Percentiles rank a stretch among this genome's conserved stretches.
phyloP scores from a whole-genome alignment of 768 basidiomycete species.

The Leucosporidium scottii region DNA sequence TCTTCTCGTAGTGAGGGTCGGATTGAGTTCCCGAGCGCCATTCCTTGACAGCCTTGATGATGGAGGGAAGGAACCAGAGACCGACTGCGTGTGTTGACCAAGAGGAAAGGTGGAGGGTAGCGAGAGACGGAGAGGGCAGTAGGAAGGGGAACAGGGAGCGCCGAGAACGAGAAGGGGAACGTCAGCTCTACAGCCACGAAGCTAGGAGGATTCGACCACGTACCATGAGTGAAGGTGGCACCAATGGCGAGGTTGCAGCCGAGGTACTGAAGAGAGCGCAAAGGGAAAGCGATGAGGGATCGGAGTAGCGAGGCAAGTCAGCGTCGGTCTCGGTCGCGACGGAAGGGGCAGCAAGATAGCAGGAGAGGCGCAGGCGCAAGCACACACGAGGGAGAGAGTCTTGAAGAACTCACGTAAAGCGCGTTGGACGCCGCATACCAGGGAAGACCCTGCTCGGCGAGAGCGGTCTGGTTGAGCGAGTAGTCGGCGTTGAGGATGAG shows the following conservation, averaged over 20 bases:
- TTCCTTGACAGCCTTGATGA: slow-evolving; percentile 24
- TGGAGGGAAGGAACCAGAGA: slow-evolving; percentile 26
- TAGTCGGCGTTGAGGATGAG: slow-evolving; percentile 36
- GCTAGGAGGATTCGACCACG: not conserved
- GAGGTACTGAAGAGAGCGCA: not conserved
- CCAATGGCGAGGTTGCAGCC: slow-evolving; percentile 38
- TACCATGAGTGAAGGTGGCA: slow-evolving; percentile 36
- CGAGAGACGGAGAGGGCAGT: no score
- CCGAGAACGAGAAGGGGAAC: no score
- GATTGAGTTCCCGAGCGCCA: slow-evolving; percentile 25
- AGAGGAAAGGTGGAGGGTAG: no score
- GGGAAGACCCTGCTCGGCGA: slow-evolving; percentile 17
- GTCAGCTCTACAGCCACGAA: no score
- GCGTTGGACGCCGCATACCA: slow-evolving; percentile 27
- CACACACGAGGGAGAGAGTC: no score
- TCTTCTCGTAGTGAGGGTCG: slow-evolving; percentile 19
- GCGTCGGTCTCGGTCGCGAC: not conserved
- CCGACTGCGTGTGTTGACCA: not conserved
- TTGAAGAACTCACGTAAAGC: slow-evolving; percentile 6
- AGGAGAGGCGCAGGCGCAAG: no score
- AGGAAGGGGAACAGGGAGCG: no score
- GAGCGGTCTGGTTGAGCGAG: slow-evolving; percentile 35
- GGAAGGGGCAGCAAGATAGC: no score
- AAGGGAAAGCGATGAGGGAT: no score
- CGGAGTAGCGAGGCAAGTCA: not conserved